Evolutionary conservation across 306 rosid genomes (phyloP).

Genomic region (Quercus berberidifolia): DNA sequence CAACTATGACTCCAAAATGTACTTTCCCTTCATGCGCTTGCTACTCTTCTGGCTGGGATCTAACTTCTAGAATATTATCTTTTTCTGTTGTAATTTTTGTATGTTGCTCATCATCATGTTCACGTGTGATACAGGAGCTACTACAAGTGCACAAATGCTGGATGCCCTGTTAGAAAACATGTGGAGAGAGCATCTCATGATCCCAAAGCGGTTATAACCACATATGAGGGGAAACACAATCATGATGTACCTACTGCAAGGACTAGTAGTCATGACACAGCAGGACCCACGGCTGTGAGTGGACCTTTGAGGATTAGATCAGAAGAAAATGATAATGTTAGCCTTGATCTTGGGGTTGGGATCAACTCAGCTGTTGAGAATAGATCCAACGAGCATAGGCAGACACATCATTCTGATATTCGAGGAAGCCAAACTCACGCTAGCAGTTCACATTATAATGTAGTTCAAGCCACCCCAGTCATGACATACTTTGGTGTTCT

Average conservation of each 20-base stretch:
- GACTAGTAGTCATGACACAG: constrained; percentile 74
- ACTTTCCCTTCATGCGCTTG: background rate
- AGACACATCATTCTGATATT: constrained; percentile 40
- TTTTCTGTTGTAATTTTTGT: background rate
- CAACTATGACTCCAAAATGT: background rate
- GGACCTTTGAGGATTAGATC: constrained; percentile 51
- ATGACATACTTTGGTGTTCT: constrained; percentile 60
- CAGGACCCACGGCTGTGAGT: constrained; percentile 35
- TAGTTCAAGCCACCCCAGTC: constrained; percentile 45
- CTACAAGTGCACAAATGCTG: constrained; percentile 91
- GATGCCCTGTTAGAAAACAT: constrained; percentile 95
- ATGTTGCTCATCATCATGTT: constrained; percentile 22
- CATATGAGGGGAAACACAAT: constrained; percentile 94
- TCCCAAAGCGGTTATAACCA: constrained; percentile 95
- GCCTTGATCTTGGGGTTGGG: constrained; percentile 97
- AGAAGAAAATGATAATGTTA: constrained; percentile 69
- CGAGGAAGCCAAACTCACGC: constrained; percentile 41
- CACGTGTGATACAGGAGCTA: constrained; percentile 69
- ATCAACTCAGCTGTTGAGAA: constrained; percentile 55
- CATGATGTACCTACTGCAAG: constrained; percentile 93
- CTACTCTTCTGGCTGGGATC: background rate
- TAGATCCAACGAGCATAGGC: constrained; percentile 50
- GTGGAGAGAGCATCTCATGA: constrained; percentile 98
- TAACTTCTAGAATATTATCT: constrained; percentile 4
- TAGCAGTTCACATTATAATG: constrained; percentile 52